Base-by-base conservation (phyloP, 2,329 filamentous ascomycete genomes). In the Xylariaceae sp. region DNA sequence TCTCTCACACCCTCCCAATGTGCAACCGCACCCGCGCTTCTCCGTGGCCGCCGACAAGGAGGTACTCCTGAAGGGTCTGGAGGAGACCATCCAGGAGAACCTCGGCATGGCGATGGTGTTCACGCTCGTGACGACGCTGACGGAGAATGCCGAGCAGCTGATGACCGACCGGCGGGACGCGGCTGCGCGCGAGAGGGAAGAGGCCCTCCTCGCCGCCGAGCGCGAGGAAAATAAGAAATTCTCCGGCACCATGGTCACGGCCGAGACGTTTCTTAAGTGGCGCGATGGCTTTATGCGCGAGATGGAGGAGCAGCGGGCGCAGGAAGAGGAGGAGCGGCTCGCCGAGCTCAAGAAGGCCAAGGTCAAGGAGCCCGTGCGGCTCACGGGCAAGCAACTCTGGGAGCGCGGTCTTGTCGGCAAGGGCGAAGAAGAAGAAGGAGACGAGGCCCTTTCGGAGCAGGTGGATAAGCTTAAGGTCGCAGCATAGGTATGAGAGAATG, bases 101-200 rank as follows among this genome's bases (percentile, higher is more conserved):
- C 77, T 97, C 61, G 94, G 94, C 63, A 97, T 97, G 88, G 90
- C 92, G 57, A 99, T 99, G 94, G 79, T 99, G 1, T 99, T 97
- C 75, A 91, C 93, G 0, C 78, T 99, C 23, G 88, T 95, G 56
- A 90, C 89, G 11, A 85, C 88, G 0, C 77, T 99, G 61, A 97
- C 97, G 73, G 94, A 99, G 60, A 82, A 84, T 55, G 93, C 92
- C n/a, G 94, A 99, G 77, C 82, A 87, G 67, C 82, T 99, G 60
- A 86, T 97, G 66, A 76, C 81, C 13, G 86, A 91, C 63, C 86
- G 94, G 51, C 84, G 86, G 69, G 84, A 85, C 59, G 88, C 80
- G 7, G 82, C 80, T 1, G 82, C 81, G 6, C 82, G 84, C 69
- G 80, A 69, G 49, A 76, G 78, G 2, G 85, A 88, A 65, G 83